Conservation (phyloP, 1,139 yeast genomes). For the Trichomonascaceae sp. region DNA sequence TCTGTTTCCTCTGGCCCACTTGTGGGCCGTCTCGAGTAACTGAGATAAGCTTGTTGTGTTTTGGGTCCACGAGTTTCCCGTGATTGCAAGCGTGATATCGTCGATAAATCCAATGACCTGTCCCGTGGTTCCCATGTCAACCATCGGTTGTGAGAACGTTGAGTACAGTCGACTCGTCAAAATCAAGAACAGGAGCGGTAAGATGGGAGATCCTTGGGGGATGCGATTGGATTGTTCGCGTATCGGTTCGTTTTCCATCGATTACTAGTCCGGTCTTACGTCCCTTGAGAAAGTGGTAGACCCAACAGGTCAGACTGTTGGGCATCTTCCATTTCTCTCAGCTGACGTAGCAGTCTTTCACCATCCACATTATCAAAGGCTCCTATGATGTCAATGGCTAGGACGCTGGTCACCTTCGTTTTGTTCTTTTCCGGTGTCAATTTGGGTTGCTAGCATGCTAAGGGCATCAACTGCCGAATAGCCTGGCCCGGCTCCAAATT, state of each 20-base stretch:
- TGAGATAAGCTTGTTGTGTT: slow-evolving; percentile 1
- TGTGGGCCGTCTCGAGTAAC: slow-evolving; percentile 2
- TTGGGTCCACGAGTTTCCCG: slow-evolving; percentile 1
- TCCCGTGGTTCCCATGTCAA: no score
- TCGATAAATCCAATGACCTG: slow-evolving; percentile 8
- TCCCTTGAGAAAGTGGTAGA: background rate
- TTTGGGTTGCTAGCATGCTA: no score
- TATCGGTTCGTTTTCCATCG: slow-evolving; percentile 1
- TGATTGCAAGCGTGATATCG: slow-evolving; percentile 9
- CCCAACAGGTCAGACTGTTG: slow-evolving; percentile 3
- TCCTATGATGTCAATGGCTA: slow-evolving; percentile 9
- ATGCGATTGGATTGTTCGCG: slow-evolving; percentile 7
- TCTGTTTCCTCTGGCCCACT: slow-evolving; percentile 4
- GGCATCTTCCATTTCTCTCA: slow-evolving; percentile 5
- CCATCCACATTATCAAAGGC: slow-evolving; percentile 10
- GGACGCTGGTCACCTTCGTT: slow-evolving; percentile 1
- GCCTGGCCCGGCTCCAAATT: slow-evolving; percentile 8
- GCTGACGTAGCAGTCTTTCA: slow-evolving; percentile 4
- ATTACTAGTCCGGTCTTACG: background rate
- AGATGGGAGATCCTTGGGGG: slow-evolving; percentile 13
- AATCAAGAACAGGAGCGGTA: slow-evolving; percentile 10
- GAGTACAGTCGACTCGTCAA: slow-evolving; percentile 10
- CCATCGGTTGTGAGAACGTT: slow-evolving; percentile 2
- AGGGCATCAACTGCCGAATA: slow-evolving; percentile 8
- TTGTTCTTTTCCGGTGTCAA: background rate